Percentiles rank a stretch among this genome's conserved stretches.
Evolutionary conservation across 345 rosid species (phyloP).

Genomic region (Eucalyptus guilfoylei): DNA sequence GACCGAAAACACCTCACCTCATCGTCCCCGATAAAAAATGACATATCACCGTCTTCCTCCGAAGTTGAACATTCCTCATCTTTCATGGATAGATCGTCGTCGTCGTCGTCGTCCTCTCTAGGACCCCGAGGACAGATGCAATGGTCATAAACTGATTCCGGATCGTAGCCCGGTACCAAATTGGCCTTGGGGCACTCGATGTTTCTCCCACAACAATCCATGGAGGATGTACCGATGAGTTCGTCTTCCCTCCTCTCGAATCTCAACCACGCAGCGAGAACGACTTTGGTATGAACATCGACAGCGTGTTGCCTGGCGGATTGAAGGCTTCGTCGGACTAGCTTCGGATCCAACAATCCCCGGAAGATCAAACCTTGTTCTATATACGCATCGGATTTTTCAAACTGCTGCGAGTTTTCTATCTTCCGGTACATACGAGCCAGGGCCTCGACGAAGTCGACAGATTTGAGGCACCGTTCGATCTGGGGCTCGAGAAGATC

Average conservation of each 20-base stretch:
- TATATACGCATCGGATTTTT: conserved; percentile 44
- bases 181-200: conserved; percentile 83
- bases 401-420: conserved; percentile 32
- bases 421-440: conserved; percentile 49
- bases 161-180: conserved; percentile 58
- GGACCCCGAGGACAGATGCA: conserved; percentile 46
- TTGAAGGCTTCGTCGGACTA: conserved; percentile 71
- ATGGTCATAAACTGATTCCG: conserved; percentile 53
- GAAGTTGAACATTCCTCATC: conserved; percentile 64
- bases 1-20: conserved; percentile 67
- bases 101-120: conserved; percentile 5
- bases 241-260: conserved; percentile 96
- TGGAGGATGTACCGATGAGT: conserved; percentile 51
- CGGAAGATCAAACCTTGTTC: conserved; percentile 68
- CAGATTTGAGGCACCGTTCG: conserved; percentile 52
- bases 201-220: conserved; percentile 83
- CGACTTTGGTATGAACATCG: conserved; percentile 78
- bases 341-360: conserved; percentile 64
- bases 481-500: conserved; percentile 74
- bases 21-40: conserved; percentile 64
- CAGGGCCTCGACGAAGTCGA: conserved; percentile 53
- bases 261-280: conserved; percentile 77
- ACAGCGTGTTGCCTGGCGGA: conserved; percentile 64
- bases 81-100: conserved; percentile 7
- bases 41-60: conserved; percentile 54